Conservation (phyloP, 2,329 filamentous ascomycete species). For the Teratosphaeria epicoccoides region DNA sequence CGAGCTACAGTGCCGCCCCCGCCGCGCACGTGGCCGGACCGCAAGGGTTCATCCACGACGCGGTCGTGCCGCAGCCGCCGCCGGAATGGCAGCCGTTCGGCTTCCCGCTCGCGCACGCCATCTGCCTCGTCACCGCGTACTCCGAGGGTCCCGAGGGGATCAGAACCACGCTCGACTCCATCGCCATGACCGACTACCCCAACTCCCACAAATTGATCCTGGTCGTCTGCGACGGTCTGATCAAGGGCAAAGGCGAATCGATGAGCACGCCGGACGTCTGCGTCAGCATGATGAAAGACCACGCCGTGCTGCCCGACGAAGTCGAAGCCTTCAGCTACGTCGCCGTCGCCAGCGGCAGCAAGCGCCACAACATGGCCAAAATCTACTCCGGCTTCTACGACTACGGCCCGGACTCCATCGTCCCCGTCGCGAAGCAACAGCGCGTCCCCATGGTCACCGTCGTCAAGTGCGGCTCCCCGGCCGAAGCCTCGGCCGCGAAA, state of each 20-base stretch:
- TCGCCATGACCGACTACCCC: conserved; percentile 95
- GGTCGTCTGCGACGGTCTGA: conserved; percentile 92
- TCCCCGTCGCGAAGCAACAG: conserved; percentile 81
- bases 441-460: conserved; percentile 95
- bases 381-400: conserved; percentile 97
- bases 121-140: conserved; percentile 93
- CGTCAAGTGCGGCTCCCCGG: conserved; percentile 89
- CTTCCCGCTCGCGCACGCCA: conserved; percentile 83
- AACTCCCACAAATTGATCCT: conserved; percentile 98
- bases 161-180: conserved; percentile 86
- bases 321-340: conserved; percentile 92
- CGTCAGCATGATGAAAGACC: conserved; percentile 89
- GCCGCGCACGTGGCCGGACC: conserved; percentile 61
- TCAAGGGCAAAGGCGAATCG: conserved; percentile 86
- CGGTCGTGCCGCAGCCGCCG: conserved; percentile 90
- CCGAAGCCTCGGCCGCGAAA: conserved; percentile 70
- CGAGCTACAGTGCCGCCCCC: conserved; percentile 18
- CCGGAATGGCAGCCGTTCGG: conserved; percentile 97
- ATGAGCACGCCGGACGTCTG: conserved; percentile 83
- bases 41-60: conserved; percentile 89
- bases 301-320: conserved; percentile 65
- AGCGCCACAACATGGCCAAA: conserved; percentile 99
- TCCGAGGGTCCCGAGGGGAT: conserved; percentile 91
- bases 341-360: conserved; percentile 86
- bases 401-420: conserved; percentile 70